Evolutionary conservation across 306 rosid genomes (phyloP).

Genomic region (Cucumis melo): DNA sequence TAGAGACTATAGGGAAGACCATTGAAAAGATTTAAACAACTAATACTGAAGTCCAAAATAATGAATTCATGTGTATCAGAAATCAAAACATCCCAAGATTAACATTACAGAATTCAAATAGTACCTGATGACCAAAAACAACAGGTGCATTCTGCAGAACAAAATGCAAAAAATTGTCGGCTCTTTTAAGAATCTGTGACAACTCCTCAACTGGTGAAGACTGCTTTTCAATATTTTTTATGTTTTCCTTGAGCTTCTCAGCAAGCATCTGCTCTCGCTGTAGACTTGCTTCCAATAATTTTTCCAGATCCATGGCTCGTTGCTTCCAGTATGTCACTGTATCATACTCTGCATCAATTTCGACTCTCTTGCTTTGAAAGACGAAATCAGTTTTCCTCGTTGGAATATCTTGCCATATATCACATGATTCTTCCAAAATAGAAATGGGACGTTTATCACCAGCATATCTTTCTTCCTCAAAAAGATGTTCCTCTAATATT

Average conservation of each 20-base stretch:
- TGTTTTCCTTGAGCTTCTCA: conserved; percentile 63
- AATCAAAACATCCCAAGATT: background rate
- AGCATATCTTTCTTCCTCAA: conserved; percentile 58
- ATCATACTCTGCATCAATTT: conserved; percentile 68
- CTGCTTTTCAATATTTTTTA: conserved; percentile 54
- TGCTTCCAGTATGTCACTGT: conserved; percentile 78
- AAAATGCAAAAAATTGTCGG: conserved; percentile 84
- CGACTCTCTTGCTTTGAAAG: conserved; percentile 58
- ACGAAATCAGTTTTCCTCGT: conserved; percentile 41
- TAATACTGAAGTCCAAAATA: background rate
- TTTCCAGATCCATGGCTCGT: conserved; percentile 46
- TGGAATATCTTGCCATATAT: conserved; percentile 66
- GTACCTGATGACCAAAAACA: conserved; percentile 98
- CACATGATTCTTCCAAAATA: conserved; percentile 66
- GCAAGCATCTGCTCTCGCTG: conserved; percentile 56
- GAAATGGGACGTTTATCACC: conserved; percentile 79
- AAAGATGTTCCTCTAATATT: conserved; percentile 62
- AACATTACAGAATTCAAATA: background rate
- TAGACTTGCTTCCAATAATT: conserved; percentile 51
- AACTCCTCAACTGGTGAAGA: conserved; percentile 85
- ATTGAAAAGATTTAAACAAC: background rate
- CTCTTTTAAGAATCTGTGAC: conserved; percentile 73
- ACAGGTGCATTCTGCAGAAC: conserved; percentile 97
- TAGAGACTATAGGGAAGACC: background rate
- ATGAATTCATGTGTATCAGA: background rate